These are phyloP conservation scores for Emmonsiellopsis sp. DNA, from an alignment of 2,329 filamentous ascomycete genomes.

Conservation along the genomic window DNA sequence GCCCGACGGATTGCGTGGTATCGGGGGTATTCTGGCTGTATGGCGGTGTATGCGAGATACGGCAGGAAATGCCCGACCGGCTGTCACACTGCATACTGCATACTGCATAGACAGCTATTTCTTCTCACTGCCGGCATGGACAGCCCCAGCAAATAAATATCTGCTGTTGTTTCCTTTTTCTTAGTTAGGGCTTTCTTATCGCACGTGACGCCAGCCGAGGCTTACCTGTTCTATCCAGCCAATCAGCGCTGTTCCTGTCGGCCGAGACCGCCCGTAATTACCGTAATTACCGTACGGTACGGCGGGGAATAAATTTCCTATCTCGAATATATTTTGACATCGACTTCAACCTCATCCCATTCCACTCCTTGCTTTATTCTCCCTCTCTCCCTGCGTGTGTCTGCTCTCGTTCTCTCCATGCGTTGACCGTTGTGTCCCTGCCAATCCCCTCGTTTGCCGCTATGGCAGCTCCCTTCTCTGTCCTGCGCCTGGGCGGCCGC, in stretches of 20 bases:
- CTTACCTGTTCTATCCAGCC: slow-evolving; percentile 1
- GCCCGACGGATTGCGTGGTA: too few relatives aligned
- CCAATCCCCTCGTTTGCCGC: background rate
- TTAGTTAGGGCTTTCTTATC: background rate
- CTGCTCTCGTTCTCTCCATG: background rate
- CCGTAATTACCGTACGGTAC: background rate
- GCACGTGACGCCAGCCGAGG: background rate
- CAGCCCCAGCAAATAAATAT: background rate
- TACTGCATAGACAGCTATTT: too few relatives aligned
- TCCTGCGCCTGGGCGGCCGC: slow-evolving; percentile 11
- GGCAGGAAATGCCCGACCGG: too few relatives aligned
- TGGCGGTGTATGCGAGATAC: too few relatives aligned
- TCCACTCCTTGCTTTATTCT: too few relatives aligned
- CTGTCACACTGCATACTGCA: too few relatives aligned
- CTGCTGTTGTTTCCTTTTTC: background rate
- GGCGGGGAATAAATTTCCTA: background rate
- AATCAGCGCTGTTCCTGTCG: background rate
- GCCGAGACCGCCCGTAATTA: slow-evolving; percentile 5
- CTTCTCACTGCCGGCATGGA: too few relatives aligned
- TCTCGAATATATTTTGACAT: background rate
- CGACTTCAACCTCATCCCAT: too few relatives aligned
- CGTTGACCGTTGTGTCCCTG: background rate
- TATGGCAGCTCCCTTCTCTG: slow-evolving; percentile 12
- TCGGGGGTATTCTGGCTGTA: too few relatives aligned
- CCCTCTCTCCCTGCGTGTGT: background rate